Evolutionary conservation across 1,284 basidiomycete species (phyloP).

Genomic region (Trametes polyzona): DNA sequence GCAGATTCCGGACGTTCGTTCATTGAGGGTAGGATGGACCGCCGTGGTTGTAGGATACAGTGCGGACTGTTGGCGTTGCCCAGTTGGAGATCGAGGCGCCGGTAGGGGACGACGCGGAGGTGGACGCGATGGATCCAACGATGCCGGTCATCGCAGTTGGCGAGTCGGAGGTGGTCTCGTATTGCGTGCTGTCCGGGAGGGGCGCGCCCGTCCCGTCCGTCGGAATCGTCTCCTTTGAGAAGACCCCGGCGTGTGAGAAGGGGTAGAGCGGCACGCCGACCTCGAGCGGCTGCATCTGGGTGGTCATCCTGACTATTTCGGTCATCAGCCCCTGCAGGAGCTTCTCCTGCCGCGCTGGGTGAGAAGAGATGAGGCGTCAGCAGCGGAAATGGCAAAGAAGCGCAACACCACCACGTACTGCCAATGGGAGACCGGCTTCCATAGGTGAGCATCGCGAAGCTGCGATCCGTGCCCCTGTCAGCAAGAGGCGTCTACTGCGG

Average conservation of each 20-base stretch:
- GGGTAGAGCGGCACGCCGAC: constrained; percentile 79
- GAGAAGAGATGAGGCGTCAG: constrained; percentile 20
- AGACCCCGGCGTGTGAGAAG: constrained; percentile 71
- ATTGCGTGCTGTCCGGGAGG: constrained; percentile 37
- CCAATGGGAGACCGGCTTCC: constrained; percentile 80
- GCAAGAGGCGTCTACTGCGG: neutral
- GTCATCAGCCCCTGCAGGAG: constrained; percentile 82
- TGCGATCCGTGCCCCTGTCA: constrained; percentile 34
- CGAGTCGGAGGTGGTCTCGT: constrained; percentile 27
- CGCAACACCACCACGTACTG: constrained; percentile 50
- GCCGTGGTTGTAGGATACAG: constrained; percentile 16
- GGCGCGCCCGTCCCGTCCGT: constrained; percentile 34
- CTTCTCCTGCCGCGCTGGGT: constrained; percentile 73
- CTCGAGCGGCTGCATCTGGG: constrained; percentile 74
- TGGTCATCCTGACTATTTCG: constrained; percentile 81
- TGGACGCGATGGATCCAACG: constrained; percentile 14
- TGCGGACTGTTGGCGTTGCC: constrained; percentile 20
- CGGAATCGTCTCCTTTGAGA: constrained; percentile 41
- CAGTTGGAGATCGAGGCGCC: constrained; percentile 16
- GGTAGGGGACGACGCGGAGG: constrained; percentile 11
- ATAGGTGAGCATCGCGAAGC: constrained; percentile 81
- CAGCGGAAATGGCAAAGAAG: constrained; percentile 2
- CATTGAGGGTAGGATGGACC: constrained; percentile 11
- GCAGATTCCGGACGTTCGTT: neutral
- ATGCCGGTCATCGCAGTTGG: constrained; percentile 19